Evolutionary conservation across 257 asterid genomes (phyloP).

Genomic region (Jasminum sambac): DNA sequence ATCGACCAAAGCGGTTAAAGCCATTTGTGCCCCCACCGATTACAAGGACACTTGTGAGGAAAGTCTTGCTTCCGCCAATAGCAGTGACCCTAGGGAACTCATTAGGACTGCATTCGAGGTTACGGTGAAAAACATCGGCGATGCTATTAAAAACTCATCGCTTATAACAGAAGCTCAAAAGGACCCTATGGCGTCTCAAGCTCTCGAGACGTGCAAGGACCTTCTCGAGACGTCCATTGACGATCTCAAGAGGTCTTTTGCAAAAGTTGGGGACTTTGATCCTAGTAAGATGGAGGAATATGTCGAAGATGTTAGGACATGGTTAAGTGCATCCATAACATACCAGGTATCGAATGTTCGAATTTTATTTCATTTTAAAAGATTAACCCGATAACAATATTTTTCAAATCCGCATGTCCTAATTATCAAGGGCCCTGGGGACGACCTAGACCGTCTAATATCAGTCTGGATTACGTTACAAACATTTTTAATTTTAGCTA

Average conservation of each 20-base stretch:
- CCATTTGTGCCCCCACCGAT: constrained; percentile 58
- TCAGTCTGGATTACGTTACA: too few relatives aligned
- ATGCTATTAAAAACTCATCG: constrained; percentile 37
- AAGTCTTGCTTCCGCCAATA: constrained; percentile 50
- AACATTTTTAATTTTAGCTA: too few relatives aligned
- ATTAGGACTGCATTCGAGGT: constrained; percentile 43
- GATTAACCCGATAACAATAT: background rate
- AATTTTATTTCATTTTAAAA: background rate
- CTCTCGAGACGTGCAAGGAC: constrained; percentile 45
- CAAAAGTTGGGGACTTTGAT: constrained; percentile 30
- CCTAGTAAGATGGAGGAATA: constrained; percentile 21
- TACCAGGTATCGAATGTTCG: constrained; percentile 16
- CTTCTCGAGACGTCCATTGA: constrained; percentile 51
- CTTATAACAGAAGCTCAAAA: constrained; percentile 43
- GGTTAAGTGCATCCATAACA: constrained; percentile 67
- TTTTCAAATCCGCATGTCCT: too few relatives aligned
- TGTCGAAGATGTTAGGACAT: constrained; percentile 44
- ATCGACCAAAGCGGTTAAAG: constrained; percentile 37
- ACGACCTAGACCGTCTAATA: too few relatives aligned
- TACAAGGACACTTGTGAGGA: constrained; percentile 52
- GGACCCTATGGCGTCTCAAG: constrained; percentile 51
- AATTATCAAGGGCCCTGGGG: too few relatives aligned
- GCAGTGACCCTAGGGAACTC: constrained; percentile 56
- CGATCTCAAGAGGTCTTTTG: constrained; percentile 48
- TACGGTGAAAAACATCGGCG: constrained; percentile 34